phyloP scores from a whole-genome alignment of 116 monocot genomes.

The Trichopus zeylanicus region DNA sequence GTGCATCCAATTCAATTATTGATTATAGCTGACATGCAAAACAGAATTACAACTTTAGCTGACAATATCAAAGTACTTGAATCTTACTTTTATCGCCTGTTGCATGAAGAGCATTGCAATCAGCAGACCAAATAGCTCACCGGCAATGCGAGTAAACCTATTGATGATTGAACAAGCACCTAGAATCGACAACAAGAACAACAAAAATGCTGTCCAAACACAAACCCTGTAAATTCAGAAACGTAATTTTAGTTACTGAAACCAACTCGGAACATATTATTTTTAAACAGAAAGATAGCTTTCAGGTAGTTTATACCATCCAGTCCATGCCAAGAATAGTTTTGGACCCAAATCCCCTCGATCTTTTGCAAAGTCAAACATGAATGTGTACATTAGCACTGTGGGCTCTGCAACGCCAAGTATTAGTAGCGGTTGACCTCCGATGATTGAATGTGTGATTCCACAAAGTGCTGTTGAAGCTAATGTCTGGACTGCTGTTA shows the following conservation, averaged over 20 bases:
- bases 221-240: conserved; percentile 46
- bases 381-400: conserved; percentile 81
- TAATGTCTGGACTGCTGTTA: conserved; percentile 74
- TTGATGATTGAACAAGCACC: conserved; percentile 78
- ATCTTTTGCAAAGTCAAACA: conserved; percentile 71
- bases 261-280: not conserved
- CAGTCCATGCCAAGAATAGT: conserved; percentile 65
- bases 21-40: not conserved
- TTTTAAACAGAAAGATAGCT: not conserved
- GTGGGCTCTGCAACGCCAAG: conserved; percentile 78
- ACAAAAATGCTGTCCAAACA: conserved; percentile 65
- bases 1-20: not conserved
- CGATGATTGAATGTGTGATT: conserved; percentile 58
- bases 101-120: conserved; percentile 91
- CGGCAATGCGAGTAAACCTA: conserved; percentile 68
- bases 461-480: conserved; percentile 68
- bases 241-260: not conserved
- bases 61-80: not conserved
- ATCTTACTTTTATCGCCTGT: conserved; percentile 62
- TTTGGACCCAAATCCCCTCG: conserved; percentile 43
- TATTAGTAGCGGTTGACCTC: conserved; percentile 67
- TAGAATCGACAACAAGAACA: conserved; percentile 55
- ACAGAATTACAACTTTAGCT: not conserved
- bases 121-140: conserved; percentile 68
- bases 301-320: conserved; percentile 38